Evolutionary conservation across 345 rosid genomes (phyloP), one percentile per base, ranked within the genome.

Genomic region (Rhodomyrtus tomentosa): DNA sequence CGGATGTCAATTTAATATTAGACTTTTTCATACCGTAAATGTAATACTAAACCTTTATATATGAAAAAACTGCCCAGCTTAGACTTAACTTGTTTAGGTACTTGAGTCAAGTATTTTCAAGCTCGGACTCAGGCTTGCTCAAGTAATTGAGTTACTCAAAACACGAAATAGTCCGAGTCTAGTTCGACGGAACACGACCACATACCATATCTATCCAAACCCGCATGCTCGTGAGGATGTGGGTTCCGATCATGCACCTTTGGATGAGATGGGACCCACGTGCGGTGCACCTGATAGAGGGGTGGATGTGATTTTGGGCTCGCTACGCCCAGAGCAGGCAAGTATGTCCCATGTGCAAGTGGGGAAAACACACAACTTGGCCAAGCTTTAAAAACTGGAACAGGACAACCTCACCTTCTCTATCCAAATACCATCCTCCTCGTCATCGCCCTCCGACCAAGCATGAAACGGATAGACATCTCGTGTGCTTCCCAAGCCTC

Each of bases 401-500:
- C 50, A 11, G 20, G 45, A 68, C 45, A 36, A 36, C 24, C 6
- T 16, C 24, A 0, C 25, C 79, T 62, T 62, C 42, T 68, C 14
- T 2, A 36, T 68, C 79, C 22, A 20, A 4, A 36, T 10, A 1
- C 45, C 13, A 36, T 40, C 79, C 45, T 21, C 55, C 11, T 80
- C 62, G 6, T 85, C 45, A 7, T 72, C 79, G 40, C 51, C 73
- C 20, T 85, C 54, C 81, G 40, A 54, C 42, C 50, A 81, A 50
- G 52, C 24, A 91, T 91, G 94, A 92, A 83, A 87, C 76, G 90
- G 82, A 90, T 88, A 40, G 93, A 90, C 73, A 89, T 94, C 85
- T 95, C 93, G 87, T 96, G 99, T 87, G 92, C 92, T 27, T 95
- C 99, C 53, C 97, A 93, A 89, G 95, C 97, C 85, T 95, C 98